These are phyloP conservation scores for Coffea eugenioides DNA, from an alignment of 257 asterid species.

Conservation along the genomic window DNA sequence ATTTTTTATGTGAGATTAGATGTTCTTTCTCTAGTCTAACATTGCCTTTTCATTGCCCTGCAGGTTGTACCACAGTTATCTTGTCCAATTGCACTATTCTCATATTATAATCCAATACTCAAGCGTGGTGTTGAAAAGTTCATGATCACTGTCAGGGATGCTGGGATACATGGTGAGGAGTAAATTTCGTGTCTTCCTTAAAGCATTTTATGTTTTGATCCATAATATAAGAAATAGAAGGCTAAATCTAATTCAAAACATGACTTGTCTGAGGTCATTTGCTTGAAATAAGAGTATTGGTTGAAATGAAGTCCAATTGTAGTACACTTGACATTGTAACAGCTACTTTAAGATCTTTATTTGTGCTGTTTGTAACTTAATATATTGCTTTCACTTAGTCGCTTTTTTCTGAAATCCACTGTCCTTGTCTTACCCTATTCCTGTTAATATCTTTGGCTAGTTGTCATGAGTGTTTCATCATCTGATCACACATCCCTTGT, in stretches of 20 bases:
- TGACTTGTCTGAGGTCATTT: background rate
- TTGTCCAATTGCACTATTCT: conserved; percentile 76
- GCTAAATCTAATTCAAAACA: background rate
- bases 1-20: background rate
- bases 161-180: conserved; percentile 72
- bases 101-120: conserved; percentile 90
- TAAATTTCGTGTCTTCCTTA: background rate
- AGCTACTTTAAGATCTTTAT: background rate
- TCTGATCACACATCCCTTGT: background rate
- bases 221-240: background rate
- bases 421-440: background rate
- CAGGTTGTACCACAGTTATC: conserved; percentile 85
- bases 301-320: background rate
- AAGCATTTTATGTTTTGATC: background rate
- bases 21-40: conserved; percentile 7
- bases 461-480: background rate
- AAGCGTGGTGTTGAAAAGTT: conserved; percentile 76
- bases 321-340: background rate
- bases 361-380: background rate
- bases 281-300: background rate
- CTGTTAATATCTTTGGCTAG: background rate
- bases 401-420: background rate
- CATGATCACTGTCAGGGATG: conserved; percentile 70
- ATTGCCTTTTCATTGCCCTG: conserved; percentile 2
- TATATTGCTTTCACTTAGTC: background rate